These are phyloP conservation scores for Casaregolazyma lundiana DNA, from an alignment of 1,139 yeast species.

Conservation along the genomic window DNA sequence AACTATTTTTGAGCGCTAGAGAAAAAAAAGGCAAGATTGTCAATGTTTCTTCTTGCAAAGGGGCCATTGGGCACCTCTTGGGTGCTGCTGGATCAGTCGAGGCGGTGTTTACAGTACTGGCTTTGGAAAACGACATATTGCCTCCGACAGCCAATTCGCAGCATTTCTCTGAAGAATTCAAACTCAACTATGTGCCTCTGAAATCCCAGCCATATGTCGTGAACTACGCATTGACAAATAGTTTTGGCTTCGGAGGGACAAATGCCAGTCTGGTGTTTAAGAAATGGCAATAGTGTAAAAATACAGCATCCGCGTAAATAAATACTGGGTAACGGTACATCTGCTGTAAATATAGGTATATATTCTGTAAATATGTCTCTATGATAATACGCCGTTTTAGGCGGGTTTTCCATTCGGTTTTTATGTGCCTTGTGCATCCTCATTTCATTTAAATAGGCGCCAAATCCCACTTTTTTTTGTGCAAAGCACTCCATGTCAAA, in stretches of 20 bases:
- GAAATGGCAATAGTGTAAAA: slow-evolving; percentile 31
- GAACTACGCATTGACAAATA: slow-evolving; percentile 69
- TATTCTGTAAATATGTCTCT: not conserved
- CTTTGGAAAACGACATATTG: slow-evolving; percentile 50
- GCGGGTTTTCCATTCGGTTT: not conserved
- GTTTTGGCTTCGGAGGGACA: slow-evolving; percentile 98
- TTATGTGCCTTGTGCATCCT: not conserved
- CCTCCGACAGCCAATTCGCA: slow-evolving; percentile 82
- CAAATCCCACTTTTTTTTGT: not conserved
- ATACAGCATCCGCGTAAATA: too few relatives aligned
- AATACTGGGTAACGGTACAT: not conserved
- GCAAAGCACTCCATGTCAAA: slow-evolving; percentile 14
- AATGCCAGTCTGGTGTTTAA: slow-evolving; percentile 65
- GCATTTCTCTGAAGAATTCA: slow-evolving; percentile 40
- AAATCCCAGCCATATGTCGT: slow-evolving; percentile 41
- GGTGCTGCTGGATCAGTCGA: slow-evolving; percentile 98
- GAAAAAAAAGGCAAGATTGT: slow-evolving; percentile 20
- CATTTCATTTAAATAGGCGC: not conserved
- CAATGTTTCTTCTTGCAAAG: slow-evolving; percentile 77
- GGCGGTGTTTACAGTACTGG: slow-evolving; percentile 69
- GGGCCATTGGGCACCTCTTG: slow-evolving; percentile 86
- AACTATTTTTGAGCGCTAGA: slow-evolving; percentile 40
- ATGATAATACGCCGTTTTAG: not conserved
- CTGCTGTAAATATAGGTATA: not conserved
- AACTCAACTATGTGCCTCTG: slow-evolving; percentile 59